Evolutionary conservation across 345 rosid species (phyloP).

Genomic region (Arabidopsis suecica): DNA sequence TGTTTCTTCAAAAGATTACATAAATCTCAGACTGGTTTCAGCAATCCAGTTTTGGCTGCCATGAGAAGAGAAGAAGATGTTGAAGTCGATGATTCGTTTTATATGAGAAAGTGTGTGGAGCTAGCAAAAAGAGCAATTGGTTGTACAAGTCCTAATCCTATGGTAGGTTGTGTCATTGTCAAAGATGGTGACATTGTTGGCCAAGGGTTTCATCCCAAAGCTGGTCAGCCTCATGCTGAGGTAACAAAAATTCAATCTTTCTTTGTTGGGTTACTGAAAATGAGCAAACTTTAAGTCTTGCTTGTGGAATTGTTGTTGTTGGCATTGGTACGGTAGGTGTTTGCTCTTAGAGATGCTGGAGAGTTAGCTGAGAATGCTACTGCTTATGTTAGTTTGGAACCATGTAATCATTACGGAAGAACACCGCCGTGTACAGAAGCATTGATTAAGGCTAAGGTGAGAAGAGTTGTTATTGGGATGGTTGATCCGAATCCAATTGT

Average conservation of each 20-base stretch:
- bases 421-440: conserved; percentile 96
- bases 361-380: conserved; percentile 78
- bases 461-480: conserved; percentile 81
- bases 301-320: conserved; percentile 51
- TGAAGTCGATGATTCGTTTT: conserved; percentile 57
- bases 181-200: conserved; percentile 87
- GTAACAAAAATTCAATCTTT: conserved; percentile 39
- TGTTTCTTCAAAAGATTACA: conserved; percentile 31
- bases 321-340: conserved; percentile 63
- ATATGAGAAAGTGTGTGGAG: conserved; percentile 79
- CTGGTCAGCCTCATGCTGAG: conserved; percentile 98
- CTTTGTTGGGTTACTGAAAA: conserved; percentile 36
- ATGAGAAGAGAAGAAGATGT: conserved; percentile 45
- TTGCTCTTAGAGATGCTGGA: conserved; percentile 86
- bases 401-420: conserved; percentile 90
- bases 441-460: conserved; percentile 78
- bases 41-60: conserved; percentile 26
- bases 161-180: conserved; percentile 95
- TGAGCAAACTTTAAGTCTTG: conserved; percentile 25
- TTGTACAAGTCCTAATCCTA: conserved; percentile 88
- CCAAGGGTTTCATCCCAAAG: conserved; percentile 96
- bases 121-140: conserved; percentile 81
- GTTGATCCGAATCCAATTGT: conserved; percentile 94
- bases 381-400: conserved; percentile 91
- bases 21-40: conserved; percentile 19